Evolutionary conservation across 768 basidiomycete species (phyloP).

Genomic region (Amanita subjunquillea): DNA sequence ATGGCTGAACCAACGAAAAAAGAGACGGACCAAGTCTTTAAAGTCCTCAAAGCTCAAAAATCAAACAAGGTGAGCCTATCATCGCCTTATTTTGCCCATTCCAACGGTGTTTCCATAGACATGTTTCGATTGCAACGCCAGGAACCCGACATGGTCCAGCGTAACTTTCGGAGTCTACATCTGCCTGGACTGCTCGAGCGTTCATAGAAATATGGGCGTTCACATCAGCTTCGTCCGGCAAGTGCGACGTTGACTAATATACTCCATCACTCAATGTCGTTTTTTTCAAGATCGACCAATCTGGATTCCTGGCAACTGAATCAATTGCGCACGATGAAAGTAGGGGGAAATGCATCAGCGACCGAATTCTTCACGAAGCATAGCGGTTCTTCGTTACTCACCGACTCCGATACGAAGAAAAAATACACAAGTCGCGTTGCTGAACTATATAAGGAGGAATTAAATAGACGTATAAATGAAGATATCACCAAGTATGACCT

Average conservation of each 20-base stretch:
- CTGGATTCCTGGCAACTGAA: constrained; percentile 88
- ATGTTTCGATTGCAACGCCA: constrained; percentile 93
- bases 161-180: constrained; percentile 97
- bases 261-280: constrained; percentile 1
- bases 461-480: constrained; percentile 68
- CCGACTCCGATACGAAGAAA: constrained; percentile 72
- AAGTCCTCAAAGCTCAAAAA: constrained; percentile 72
- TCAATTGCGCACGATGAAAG: constrained; percentile 94
- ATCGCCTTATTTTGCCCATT: neutral
- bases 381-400: constrained; percentile 62
- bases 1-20: constrained; percentile 78
- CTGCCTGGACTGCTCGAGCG: constrained; percentile 92
- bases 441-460: constrained; percentile 87
- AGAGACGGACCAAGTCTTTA: constrained; percentile 83
- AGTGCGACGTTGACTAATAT: constrained; percentile 15
- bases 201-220: constrained; percentile 95
- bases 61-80: constrained; percentile 62
- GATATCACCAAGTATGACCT: constrained; percentile 49
- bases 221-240: constrained; percentile 96
- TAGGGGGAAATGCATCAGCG: constrained; percentile 84
- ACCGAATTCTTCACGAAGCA: constrained; percentile 86
- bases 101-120: constrained; percentile 6
- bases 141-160: constrained; percentile 96
- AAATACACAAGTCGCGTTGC: constrained; percentile 83
- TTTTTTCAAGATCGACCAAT: constrained; percentile 71